Conservation (phyloP, 345 rosid genomes). For the Stellera chamaejasme region DNA sequence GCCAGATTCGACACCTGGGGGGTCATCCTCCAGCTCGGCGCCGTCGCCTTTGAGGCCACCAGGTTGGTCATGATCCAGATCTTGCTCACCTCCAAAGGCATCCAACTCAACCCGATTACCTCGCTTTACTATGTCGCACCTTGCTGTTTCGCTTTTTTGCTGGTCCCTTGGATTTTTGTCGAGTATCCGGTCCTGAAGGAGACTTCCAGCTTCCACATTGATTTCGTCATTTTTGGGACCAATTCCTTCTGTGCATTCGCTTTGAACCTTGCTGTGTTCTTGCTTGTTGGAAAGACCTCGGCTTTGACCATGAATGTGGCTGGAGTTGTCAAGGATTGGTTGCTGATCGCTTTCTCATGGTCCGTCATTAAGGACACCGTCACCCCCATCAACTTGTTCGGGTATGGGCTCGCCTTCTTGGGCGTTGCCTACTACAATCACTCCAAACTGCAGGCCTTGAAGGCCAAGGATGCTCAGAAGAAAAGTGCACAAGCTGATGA, state of each 20-base stretch:
- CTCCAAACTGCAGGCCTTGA: slow-evolving; percentile 82
- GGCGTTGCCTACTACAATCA: slow-evolving; percentile 94
- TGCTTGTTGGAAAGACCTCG: slow-evolving; percentile 92
- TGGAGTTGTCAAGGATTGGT: slow-evolving; percentile 95
- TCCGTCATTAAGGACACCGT: slow-evolving; percentile 95
- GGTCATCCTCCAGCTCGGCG: slow-evolving; percentile 77
- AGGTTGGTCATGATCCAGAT: slow-evolving; percentile 86
- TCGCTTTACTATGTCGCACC: slow-evolving; percentile 84
- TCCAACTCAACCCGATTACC: slow-evolving; percentile 76
- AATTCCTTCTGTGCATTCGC: slow-evolving; percentile 90
- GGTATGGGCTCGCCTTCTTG: slow-evolving; percentile 82
- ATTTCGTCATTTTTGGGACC: slow-evolving; percentile 81
- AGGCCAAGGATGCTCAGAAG: slow-evolving; percentile 89
- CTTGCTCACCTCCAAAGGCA: slow-evolving; percentile 82
- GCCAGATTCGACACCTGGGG: slow-evolving; percentile 93
- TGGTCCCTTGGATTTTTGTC: slow-evolving; percentile 87
- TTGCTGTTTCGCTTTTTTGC: slow-evolving; percentile 71
- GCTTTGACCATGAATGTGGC: slow-evolving; percentile 99
- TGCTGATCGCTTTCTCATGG: slow-evolving; percentile 95
- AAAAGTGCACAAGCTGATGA: slow-evolving; percentile 62
- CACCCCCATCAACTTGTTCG: slow-evolving; percentile 75
- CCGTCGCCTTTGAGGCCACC: slow-evolving; percentile 90
- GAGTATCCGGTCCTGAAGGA: slow-evolving; percentile 65
- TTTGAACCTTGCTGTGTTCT: slow-evolving; percentile 85
- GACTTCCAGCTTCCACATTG: slow-evolving; percentile 80